Base-by-base conservation (phyloP, 768 basidiomycete species). In the Botryobasidium botryosum region DNA sequence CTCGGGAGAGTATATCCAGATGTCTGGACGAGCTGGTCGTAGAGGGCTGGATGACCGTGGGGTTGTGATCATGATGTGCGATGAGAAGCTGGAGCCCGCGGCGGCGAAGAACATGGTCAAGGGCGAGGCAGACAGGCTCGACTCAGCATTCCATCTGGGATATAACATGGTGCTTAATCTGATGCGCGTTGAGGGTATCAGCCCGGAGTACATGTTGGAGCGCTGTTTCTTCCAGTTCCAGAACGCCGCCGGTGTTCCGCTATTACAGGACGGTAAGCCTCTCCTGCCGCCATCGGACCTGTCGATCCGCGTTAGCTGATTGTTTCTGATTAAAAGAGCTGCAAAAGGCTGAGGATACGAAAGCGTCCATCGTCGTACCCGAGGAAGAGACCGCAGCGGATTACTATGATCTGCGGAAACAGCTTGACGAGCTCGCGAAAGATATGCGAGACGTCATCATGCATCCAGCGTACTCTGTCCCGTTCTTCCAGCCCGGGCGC, bases 11-110 rank as follows among this genome's bases (percentile, higher is more conserved):
- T 99, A 99, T 60, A 94, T 97, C 55, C 94, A 99, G 57, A 99
- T 99, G 94, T 91, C 90, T 0, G 94, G 94, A 45, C 84, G 94
- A 46, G 94, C 94, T 2, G 94, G 94, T 51, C 79, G 94, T 55
- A 77, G 94, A 63, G 94, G 94, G 35, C 64, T 97, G 48, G 94
- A 99, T 59, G 92, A 97, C 50, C 77, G 94, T n/a, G 94, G 94
- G 44, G 87, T 97, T 40, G 94, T 99, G 42, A 96, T 99, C 54
- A 84, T 99, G 87, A 97, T 99, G 94, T 84, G 83, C 59, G 94
- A 97, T 61, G 88, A 97, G 65, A 96, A 92, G 62, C 69, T 99
- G 36, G 94, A 97, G 55, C 91, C 94, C 0, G 59, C 72, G 2
- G 75, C 81, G 0, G 91, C 94, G 29, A 97, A 92, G 66, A 71